Percentiles rank a stretch among this genome's conserved stretches.
Evolutionary conservation across 1,284 basidiomycete genomes (phyloP).

Genomic region (Agroathelia rolfsii): DNA sequence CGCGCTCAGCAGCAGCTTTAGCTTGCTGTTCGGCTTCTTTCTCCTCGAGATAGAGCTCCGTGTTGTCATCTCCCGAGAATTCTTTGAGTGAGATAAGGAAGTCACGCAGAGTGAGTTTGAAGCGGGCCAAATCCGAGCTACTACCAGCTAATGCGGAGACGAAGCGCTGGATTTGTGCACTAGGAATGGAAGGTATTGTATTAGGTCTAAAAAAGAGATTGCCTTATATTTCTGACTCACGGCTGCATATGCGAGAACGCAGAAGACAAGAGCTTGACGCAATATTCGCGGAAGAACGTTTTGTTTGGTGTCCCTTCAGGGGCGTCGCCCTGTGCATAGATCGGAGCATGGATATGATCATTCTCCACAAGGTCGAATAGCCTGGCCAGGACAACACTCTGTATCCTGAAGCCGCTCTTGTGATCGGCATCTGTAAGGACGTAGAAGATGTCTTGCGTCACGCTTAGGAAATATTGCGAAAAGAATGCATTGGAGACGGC

Average conservation of each 20-base stretch:
- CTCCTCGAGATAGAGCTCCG: constrained; percentile 89
- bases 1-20: constrained; percentile 73
- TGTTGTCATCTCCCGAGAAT: constrained; percentile 74
- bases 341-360: constrained; percentile 72
- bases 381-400: constrained; percentile 81
- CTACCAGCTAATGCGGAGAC: constrained; percentile 78
- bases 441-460: constrained; percentile 95
- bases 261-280: constrained; percentile 73
- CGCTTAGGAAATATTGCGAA: constrained; percentile 83
- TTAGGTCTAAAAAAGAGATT: constrained; percentile 9
- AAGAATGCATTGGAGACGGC: no score
- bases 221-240: constrained; percentile 32
- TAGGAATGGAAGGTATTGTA: constrained; percentile 21
- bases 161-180: constrained; percentile 70
- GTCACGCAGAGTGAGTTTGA: constrained; percentile 91
- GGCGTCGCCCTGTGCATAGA: constrained; percentile 71
- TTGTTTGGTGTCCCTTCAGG: constrained; percentile 76
- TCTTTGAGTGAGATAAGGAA: constrained; percentile 91
- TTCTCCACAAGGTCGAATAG: constrained; percentile 92
- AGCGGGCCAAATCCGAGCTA: constrained; percentile 83
- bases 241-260: constrained; percentile 89
- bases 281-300: constrained; percentile 82
- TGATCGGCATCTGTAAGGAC: constrained; percentile 97
- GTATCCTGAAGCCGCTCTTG: constrained; percentile 95
- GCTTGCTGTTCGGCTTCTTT: constrained; percentile 78